Evolutionary conservation across 148 eudicot species (phyloP), one percentile per base, ranked within the genome.

Genomic region (Spergularia bocconei): DNA sequence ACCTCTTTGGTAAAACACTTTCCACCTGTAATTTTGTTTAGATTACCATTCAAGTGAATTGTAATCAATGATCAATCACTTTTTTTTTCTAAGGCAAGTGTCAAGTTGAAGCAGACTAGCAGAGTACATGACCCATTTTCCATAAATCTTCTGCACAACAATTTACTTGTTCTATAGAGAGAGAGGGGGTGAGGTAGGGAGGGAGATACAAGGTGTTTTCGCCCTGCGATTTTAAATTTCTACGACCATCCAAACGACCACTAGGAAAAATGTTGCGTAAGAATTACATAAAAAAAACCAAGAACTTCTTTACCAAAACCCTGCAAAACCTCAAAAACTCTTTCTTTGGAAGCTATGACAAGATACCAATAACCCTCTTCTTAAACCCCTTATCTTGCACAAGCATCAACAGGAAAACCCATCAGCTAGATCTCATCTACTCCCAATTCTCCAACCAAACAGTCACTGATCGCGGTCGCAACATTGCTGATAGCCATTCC

Each of bases 211-310:
- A 29, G 36, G 36, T 29, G 36, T 29, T 29, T 29, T 29, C 36
- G 36, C 36, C 36, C 4, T 29, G 2, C 36, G 4, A 29, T 1
- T 29, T 29, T 29, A 29, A 29, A 29, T 29, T 29, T 3, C 36
- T 29, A 29, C 36, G 36, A 29, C 36, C 36, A 29, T 29, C 36
- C 36, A 29, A 29, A 29, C 36, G 36, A 29, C 36, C 36, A 77
- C 60, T n/a, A 78, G 62, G 39, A 67, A 71, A 80, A 84, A 88
- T 91, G 91, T 73, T 65, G 78, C 74, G 87, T n/a, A 88, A 80
- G 68, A 86, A 81, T 70, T 78, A 87, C 78, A 36, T 89, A 71
- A 79, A 77, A 47, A 86, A 85, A 48, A 79, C 89, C 81, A 88
- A 84, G 75, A 76, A 50, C 23, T 77, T 88, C 80, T 21, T 92